Evolutionary conservation across 805 yeast species (phyloP), one percentile per base, ranked within the genome.

Genomic region (Yarrowia divulgata): DNA sequence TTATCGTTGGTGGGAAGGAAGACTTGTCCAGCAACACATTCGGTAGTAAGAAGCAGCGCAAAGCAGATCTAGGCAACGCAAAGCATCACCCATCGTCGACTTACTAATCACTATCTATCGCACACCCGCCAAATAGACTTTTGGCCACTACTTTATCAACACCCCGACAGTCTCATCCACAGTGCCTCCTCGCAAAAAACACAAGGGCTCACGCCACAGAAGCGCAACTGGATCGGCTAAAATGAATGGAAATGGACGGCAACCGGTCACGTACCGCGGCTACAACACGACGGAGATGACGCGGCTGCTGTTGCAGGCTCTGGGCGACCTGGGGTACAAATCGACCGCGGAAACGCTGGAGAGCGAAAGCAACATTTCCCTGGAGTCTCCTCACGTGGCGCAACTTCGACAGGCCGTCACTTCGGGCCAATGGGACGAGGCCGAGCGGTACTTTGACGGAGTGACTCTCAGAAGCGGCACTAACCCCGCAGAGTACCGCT

Each of bases 261-360:
- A 52, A 19, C 42, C 45, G 18, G 37, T 29, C 48, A 35, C 67
- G 19, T 76, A 75, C 69, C 69, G 57, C 60, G 79, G 79, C 19
- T 74, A 74, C 49, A 73, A 75, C 67, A 71, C 71, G 42, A 71
- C 71, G 23, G 85, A 85, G 73, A 77, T 85, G 23, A 81, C 86
- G 1, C 80, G 85, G 63, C 76, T 86, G 37, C 74, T 86, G 49
- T 81, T 85, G 45, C 87, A 85, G 71, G 77, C 86, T 0, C 74
- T 86, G 63, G 77, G 78, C 45, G 88, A 85, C 69, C 71, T 86
- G 69, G 88, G 88, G 5, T 85, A 82, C 72, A 69, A 73, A 4
- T 72, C 76, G 2, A 74, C 85, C 0, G 82, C 86, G 0, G 70
- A 75, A 3, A 67, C 72, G 3, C 75, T 86, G 49, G 83, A 82